Base-by-base conservation (phyloP, 1,284 basidiomycete species). In the Paramarasmius palmivorus region DNA sequence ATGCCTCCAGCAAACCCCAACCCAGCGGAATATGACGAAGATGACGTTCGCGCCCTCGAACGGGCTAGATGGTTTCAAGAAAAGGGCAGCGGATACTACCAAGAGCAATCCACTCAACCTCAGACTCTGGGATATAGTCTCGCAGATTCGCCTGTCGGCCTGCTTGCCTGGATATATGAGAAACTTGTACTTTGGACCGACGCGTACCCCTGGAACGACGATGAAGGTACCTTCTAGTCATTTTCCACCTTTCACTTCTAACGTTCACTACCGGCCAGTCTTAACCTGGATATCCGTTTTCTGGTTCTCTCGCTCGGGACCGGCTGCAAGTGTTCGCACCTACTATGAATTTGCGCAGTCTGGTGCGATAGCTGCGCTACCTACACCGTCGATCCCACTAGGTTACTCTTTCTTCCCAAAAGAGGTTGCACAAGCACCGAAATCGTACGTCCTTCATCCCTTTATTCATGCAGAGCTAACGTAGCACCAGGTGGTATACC, bases 101-200 rank as follows among this genome's bases (percentile, higher is more conserved):
- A 36, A 2, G 67, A 73, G 56, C 82, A 84, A 38, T 54, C 67
- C 2, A 82, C 79, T 0, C 73, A 75, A 52, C 82, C 82, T 1
- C 79, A 83, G 60, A 84, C 82, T 0, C 61, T 84, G 6, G 79
- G 77, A 1, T 82, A 81, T 59, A 63, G 65, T 12, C 65, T 82
- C 5, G 65, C 73, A 0, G 82, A 83, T 60, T 82, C 80, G 6
- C 82, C 82, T 2, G 70, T 76, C 2, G 82, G 79, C 1, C 64
- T 84, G 35, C 68, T 83, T n/a, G n/a, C n/a, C n/a, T n/a, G n/a
- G n/a, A n/a, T n/a, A n/a, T n/a, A n/a, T n/a, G n/a, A n/a, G n/a
- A 82, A 84, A 60, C 59, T 82, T 8, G 65, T 73, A 15, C 56
- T 66, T 7, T 82, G 79, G 77, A 69, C 75, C 0, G 76, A 81